Conservation (phyloP, 495 filamentous ascomycete genomes). For the Xylaria acuta region DNA sequence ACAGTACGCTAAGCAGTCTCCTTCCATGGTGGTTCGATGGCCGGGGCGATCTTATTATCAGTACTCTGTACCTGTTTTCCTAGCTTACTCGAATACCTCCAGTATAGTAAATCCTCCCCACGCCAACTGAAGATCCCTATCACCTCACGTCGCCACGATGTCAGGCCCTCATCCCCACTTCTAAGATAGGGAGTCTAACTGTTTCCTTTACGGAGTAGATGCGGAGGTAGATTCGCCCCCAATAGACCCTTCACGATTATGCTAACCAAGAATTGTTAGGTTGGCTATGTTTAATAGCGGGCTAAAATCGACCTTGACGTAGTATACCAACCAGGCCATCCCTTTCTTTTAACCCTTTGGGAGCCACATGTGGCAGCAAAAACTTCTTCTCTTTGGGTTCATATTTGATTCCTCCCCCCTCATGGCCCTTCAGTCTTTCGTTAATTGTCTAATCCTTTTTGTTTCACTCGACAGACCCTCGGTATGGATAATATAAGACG, state of each 20-base stretch:
- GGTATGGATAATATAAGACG: conserved; percentile 14
- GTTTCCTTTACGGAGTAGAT: not conserved
- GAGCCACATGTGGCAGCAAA: not conserved
- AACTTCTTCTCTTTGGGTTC: conserved; percentile 14
- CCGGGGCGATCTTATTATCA: not conserved
- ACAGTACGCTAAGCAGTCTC: not conserved
- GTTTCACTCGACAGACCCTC: not conserved
- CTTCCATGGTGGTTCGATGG: conserved; percentile 2
- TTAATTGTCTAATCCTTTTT: conserved; percentile 13
- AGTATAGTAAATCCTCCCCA: too few relatives aligned
- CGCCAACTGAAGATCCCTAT: conserved; percentile 2
- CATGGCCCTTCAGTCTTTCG: conserved; percentile 14
- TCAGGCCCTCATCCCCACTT: conserved; percentile 11
- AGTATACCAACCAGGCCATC: conserved; percentile 1
- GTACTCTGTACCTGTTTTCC: not conserved
- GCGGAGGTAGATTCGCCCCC: not conserved
- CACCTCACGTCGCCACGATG: not conserved
- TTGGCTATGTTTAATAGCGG: not conserved
- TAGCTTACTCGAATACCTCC: conserved; percentile 3
- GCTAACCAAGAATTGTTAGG: conserved; percentile 11
- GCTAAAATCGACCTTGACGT: conserved; percentile 3
- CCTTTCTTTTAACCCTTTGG: conserved; percentile 13
- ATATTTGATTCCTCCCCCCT: not conserved
- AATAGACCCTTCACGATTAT: conserved; percentile 6
- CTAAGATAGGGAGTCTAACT: conserved; percentile 5